phyloP scores from a whole-genome alignment of 805 yeast species.

The Myxozyma melibiosi region DNA sequence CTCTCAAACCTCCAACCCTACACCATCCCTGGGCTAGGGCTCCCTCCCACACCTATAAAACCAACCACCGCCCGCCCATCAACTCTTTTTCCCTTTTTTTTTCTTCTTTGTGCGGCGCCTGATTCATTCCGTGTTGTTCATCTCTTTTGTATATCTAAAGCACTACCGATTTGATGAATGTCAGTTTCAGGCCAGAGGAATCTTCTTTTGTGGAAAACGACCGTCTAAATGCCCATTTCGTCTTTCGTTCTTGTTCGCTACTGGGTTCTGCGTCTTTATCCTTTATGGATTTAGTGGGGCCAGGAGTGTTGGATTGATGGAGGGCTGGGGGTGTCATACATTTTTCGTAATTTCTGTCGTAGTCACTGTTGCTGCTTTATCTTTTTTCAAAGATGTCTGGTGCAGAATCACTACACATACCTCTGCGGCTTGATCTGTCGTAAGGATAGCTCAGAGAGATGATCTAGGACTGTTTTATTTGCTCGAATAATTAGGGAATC shows the following conservation, averaged over 20 bases:
- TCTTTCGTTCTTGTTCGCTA: conserved; percentile 7
- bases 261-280: neutral
- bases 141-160: conserved; percentile 21
- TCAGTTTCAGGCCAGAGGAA: conserved; percentile 33
- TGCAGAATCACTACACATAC: too few relatives aligned
- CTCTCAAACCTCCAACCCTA: too few relatives aligned
- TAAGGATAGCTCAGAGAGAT: too few relatives aligned
- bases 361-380: too few relatives aligned
- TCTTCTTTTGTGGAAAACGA: conserved; percentile 8
- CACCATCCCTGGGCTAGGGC: too few relatives aligned
- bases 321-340: conserved; percentile 35
- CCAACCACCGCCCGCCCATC: neutral
- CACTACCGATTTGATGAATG: conserved; percentile 31
- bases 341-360: neutral
- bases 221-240: conserved; percentile 34
- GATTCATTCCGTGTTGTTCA: conserved; percentile 33
- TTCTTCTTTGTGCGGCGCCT: conserved; percentile 33
- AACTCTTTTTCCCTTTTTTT: conserved; percentile 1
- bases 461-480: too few relatives aligned
- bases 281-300: neutral
- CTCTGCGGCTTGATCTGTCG: too few relatives aligned
- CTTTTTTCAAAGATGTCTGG: neutral
- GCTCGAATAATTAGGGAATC: neutral
- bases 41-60: neutral
- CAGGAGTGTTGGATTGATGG: conserved; percentile 23